A percentile compares a stretch with the other conserved stretches of the same genome.
phyloP scores from a whole-genome alignment of 1,284 basidiomycete genomes.

The Trametes hirsuta region DNA sequence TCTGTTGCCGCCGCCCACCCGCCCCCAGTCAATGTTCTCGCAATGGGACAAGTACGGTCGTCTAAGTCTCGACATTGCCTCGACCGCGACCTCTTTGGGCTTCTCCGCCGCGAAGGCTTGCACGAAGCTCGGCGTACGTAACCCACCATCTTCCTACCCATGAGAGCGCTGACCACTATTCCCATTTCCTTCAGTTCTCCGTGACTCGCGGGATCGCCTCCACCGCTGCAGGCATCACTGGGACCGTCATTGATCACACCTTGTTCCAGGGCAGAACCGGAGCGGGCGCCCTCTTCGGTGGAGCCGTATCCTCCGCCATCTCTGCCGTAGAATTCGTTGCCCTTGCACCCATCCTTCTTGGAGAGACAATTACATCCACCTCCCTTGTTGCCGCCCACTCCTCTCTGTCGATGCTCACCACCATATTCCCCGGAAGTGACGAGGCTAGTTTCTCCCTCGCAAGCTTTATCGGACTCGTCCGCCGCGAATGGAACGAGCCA shows the following conservation, averaged over 20 bases:
- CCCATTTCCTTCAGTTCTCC: constrained; percentile 52
- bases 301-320: constrained; percentile 62
- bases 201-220: constrained; percentile 65
- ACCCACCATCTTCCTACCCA: constrained; percentile 1
- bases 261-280: constrained; percentile 63
- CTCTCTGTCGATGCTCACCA: constrained; percentile 71
- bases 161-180: constrained; percentile 4
- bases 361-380: constrained; percentile 77
- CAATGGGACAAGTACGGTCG: constrained; percentile 66
- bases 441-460: constrained; percentile 79
- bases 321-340: constrained; percentile 70
- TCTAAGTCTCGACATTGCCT: constrained; percentile 65
- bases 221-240: constrained; percentile 57
- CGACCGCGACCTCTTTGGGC: constrained; percentile 58
- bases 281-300: constrained; percentile 57
- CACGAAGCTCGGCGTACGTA: constrained; percentile 67
- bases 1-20: too few relatives aligned
- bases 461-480: constrained; percentile 74
- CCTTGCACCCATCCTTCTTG: constrained; percentile 70
- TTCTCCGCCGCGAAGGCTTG: constrained; percentile 70
- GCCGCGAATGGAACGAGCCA: constrained; percentile 68
- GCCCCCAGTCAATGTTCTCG: constrained; percentile 20
- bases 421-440: constrained; percentile 73
- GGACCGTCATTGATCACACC: constrained; percentile 62
- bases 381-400: constrained; percentile 72